A percentile compares a stretch with the other conserved stretches of the same genome.
Evolutionary conservation across 1,139 yeast genomes (phyloP).

Genomic region (Hyphopichia fennica): DNA sequence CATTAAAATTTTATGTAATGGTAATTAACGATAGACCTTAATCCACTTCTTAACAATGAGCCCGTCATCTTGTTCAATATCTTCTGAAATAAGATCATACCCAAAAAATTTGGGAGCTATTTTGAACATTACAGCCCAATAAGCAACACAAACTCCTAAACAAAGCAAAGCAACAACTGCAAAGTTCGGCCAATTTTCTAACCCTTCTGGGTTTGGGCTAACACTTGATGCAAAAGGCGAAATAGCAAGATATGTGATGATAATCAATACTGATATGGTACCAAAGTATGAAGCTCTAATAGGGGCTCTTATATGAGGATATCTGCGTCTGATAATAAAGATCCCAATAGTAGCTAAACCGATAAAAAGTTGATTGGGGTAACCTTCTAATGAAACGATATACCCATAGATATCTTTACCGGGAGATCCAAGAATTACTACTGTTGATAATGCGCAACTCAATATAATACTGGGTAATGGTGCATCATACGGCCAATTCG

Average conservation of each 20-base stretch:
- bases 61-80: conserved; percentile 51
- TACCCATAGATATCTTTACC: conserved; percentile 79
- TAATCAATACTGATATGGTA: conserved; percentile 37
- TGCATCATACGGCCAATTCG: conserved; percentile 57
- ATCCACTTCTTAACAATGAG: conserved; percentile 55
- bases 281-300: conserved; percentile 50
- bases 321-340: conserved; percentile 46
- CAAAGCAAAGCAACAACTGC: conserved; percentile 41
- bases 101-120: conserved; percentile 43
- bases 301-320: conserved; percentile 49
- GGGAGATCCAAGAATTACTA: conserved; percentile 63
- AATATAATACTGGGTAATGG: conserved; percentile 51
- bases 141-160: conserved; percentile 34
- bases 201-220: conserved; percentile 41
- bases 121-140: conserved; percentile 51
- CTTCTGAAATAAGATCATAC: conserved; percentile 43
- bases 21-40: conserved; percentile 17
- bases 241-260: conserved; percentile 41
- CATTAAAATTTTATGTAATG: too few relatives aligned
- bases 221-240: conserved; percentile 47
- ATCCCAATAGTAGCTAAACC: conserved; percentile 53
- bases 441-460: conserved; percentile 33
- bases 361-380: conserved; percentile 58
- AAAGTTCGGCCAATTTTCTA: conserved; percentile 54
- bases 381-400: conserved; percentile 71